Conservation (phyloP, 495 filamentous ascomycete species). For the Aspergillus cristatus region DNA sequence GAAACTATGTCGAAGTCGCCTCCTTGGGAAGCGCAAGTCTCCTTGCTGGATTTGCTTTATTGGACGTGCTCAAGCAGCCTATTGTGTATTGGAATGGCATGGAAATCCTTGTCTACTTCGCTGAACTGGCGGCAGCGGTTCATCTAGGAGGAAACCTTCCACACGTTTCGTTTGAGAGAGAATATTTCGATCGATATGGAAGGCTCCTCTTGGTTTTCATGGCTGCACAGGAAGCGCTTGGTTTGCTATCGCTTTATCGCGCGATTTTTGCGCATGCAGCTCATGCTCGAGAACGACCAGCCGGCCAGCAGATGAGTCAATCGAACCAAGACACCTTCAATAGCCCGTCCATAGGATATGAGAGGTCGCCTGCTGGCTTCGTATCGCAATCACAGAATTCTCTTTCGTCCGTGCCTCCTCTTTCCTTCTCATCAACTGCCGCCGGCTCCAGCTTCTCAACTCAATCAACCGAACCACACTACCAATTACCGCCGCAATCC, state of each 20-base stretch:
- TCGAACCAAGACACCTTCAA: background rate
- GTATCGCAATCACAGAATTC: constrained; percentile 13
- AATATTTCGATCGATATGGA: constrained; percentile 36
- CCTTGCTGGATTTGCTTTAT: constrained; percentile 31
- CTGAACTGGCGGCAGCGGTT: constrained; percentile 30
- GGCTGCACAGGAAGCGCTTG: constrained; percentile 28
- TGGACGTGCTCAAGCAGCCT: constrained; percentile 29
- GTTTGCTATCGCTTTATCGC: constrained; percentile 20
- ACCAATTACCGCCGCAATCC: constrained; percentile 9
- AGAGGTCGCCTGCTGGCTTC: background rate
- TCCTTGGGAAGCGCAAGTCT: constrained; percentile 33
- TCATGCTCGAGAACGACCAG: constrained; percentile 1
- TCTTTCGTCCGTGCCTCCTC: constrained; percentile 14
- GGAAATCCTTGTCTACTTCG: constrained; percentile 36
- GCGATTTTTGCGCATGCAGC: background rate
- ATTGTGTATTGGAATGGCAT: constrained; percentile 32
- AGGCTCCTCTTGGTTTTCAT: constrained; percentile 34
- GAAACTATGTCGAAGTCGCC: constrained; percentile 32
- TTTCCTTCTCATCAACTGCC: constrained; percentile 25
- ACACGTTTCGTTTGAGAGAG: constrained; percentile 18
- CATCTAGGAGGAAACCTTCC: constrained; percentile 33
- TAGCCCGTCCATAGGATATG: background rate
- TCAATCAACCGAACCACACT: constrained; percentile 16
- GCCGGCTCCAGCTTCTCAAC: constrained; percentile 25
- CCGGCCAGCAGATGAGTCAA: background rate